Evolutionary conservation across 108 stramenopile genomes (phyloP), one percentile per base, ranked within the genome.

Genomic region (Cylindrotheca fusiformis): DNA sequence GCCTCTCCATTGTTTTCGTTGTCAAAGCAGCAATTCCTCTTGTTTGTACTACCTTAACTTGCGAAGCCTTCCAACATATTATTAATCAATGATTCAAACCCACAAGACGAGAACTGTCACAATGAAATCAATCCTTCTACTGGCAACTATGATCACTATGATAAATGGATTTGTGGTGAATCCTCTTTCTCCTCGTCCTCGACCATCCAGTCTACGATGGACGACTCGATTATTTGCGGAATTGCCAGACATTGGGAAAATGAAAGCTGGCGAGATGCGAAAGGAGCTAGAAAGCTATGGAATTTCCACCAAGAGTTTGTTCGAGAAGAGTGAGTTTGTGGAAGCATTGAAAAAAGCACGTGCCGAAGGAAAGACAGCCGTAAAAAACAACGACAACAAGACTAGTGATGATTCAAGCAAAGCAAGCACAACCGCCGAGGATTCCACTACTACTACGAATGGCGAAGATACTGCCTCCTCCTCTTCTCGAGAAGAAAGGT

Each of bases 281-380:
- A 79, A 77, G 48, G 89, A 91, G 60, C 55, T 91, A 23, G 86
- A 91, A 64, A 66, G 69, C 10, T 86, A 82, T 54, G 89, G 89
- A 0, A 81, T 91, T 32, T 84, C 86, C 2, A 91, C 89, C 21
- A 77, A 74, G 32, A 32, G 69, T 4, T 75, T 91, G 52, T 68
- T 91, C 20, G 89, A 91, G 59, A 91, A 87, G 78, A 74, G 58
- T 17, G 89, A 91, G 26, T 64, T 91, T 36, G 74, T 83, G 4
- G 63, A 74, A 22, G 89, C 84, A 1, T 53, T 87, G 28, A 47
- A 66, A 28, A 57, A 79, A 46, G 89, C 86, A 14, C 57, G 89
- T 14, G 54, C 21, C 12, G 54, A 55, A 28, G 54, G 54, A 54
- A 64, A 57, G 63, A 64, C 21, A 44, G 52, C 27, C 6, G 36